These are phyloP conservation scores for Pelargonium myrrhifolium DNA, from an alignment of 441 rosid genomes.

Conservation along the genomic window DNA sequence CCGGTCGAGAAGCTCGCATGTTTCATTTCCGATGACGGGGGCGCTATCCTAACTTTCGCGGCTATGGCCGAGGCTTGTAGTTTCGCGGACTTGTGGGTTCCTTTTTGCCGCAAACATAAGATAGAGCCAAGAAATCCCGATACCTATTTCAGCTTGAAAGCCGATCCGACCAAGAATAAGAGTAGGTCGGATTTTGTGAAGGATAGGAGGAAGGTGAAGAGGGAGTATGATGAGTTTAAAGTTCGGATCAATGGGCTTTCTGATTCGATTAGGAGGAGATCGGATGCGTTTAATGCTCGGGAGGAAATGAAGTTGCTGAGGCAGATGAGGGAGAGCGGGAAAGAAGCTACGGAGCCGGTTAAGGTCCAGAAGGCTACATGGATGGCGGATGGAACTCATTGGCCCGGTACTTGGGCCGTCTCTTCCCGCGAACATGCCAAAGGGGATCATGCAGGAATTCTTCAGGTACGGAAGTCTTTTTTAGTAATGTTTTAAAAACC, in stretches of 20 bases:
- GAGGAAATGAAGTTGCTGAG: conserved; percentile 72
- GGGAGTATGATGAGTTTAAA: conserved; percentile 89
- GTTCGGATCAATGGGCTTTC: conserved; percentile 72
- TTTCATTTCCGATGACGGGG: conserved; percentile 85
- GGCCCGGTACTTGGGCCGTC: conserved; percentile 87
- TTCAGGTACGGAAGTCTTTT: conserved; percentile 77
- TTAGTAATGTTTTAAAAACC: no score
- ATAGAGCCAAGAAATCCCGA: conserved; percentile 90
- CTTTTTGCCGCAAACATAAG: conserved; percentile 77
- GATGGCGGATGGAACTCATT: conserved; percentile 95
- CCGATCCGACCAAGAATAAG: conserved; percentile 68
- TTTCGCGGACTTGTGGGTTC: conserved; percentile 82
- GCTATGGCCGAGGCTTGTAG: conserved; percentile 83
- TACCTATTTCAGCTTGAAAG: conserved; percentile 69
- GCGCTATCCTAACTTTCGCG: conserved; percentile 74
- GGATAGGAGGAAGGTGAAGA: conserved; percentile 79
- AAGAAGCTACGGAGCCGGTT: conserved; percentile 31
- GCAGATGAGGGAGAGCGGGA: conserved; percentile 57
- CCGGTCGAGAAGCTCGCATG: conserved; percentile 89
- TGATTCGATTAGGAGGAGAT: conserved; percentile 67
- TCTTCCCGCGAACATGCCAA: conserved; percentile 56
- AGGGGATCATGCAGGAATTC: conserved; percentile 82
- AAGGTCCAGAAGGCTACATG: conserved; percentile 69
- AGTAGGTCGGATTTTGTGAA: conserved; percentile 71
- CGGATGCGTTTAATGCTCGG: conserved; percentile 71